Base-by-base conservation (phyloP, 768 basidiomycete species). In the Gloeopeniophorella convolvens region DNA sequence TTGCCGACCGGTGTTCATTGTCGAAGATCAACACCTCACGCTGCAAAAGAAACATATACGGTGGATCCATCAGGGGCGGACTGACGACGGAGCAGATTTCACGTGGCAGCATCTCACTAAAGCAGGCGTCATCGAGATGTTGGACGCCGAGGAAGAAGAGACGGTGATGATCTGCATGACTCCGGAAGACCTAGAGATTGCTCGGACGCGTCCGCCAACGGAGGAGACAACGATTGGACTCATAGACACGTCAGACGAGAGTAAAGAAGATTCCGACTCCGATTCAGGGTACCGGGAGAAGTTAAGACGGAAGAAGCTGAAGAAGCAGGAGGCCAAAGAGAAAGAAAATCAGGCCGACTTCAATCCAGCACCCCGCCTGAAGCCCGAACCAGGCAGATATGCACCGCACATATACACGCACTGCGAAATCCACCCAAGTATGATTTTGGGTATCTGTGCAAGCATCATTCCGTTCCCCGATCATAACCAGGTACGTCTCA, bases 91-190 rank as follows among this genome's bases (percentile, higher is more conserved):
- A n/a, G 73, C 77, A 44, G 77, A 65, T 0, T 68, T 61, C 50
- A 83, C 82, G 57, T 99, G 92, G 92, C 81, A 85, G 46, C 76
- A 86, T 26, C 69, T 99, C 45, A 71, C 98, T 49, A 85, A 88
- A 59, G 79, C 80, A 15, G 96, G 96, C 51, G 79, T 96, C 35
- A 79, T 99, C 53, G 96, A 99, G 69, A 72, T 96, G 41, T 70
- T 99, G 63, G 96, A 99, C 67, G 95, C 96, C 0, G 96, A 98
- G 65, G 96, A 99, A 67, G 96, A 99, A 70, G 96, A 99, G 66
- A 97, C 95, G 0, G 93, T 97, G 48, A 95, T 99, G 89, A 99
- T 99, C 55, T 92, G 90, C 45, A 99, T 99, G 96, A 92, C 90
- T 3, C 87, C 91, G 3, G 92, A 97, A 61, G 96, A 98, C 66